Base-by-base conservation (phyloP, 116 monocot species). In the Papilionanthe hybrid region DNA sequence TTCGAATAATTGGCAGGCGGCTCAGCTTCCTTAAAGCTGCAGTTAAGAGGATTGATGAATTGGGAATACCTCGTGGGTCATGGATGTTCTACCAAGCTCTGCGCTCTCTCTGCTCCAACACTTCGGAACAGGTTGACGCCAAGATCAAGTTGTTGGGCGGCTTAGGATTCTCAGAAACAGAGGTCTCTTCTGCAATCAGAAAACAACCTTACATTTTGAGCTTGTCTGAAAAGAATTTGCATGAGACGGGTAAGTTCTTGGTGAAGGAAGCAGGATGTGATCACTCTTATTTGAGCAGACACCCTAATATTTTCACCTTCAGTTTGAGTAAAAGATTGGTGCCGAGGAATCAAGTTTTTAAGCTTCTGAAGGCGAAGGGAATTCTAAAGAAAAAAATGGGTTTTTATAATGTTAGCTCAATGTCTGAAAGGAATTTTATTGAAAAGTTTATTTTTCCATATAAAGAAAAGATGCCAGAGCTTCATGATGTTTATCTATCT, bases 321-420 rank as follows among this genome's bases (percentile, higher is more conserved):
- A 83, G 79, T 42, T 28, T 86, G 42, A 75, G 75, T 50, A 86
- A 63, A 75, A 76, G 80, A 69, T 72, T 83, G 49, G 71, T 79
- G 7, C 86, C 86, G 5, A 66, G 83, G 27, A 5, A 47, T 58
- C n/a, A 53, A 47, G 77, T 83, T 19, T 13, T 82, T 48, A 22
- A 72, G 44, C 22, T 80, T 76, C 57, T 86, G 57, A 83, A 72
- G 15, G 32, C 55, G 11, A 42, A 73, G 74, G 76, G 53, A 7
- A 1, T 43, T 30, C 60, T 25, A 1, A 78, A 42, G 66, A 65
- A 25, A 78, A 1, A 20, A 41, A 1, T 12, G 2, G 44, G 15
- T 27, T 12, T 76, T 9, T 48, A 4, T 19, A 7, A 25, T 5
- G 18, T 32, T 29, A 48, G 58, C 43, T 0, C 8, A 47, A 9